Percentiles rank a stretch among this genome's conserved stretches.
These are phyloP conservation scores for Chlorella variabilis DNA, from an alignment of 163 green algal genomes.

Conservation along the genomic window DNA sequence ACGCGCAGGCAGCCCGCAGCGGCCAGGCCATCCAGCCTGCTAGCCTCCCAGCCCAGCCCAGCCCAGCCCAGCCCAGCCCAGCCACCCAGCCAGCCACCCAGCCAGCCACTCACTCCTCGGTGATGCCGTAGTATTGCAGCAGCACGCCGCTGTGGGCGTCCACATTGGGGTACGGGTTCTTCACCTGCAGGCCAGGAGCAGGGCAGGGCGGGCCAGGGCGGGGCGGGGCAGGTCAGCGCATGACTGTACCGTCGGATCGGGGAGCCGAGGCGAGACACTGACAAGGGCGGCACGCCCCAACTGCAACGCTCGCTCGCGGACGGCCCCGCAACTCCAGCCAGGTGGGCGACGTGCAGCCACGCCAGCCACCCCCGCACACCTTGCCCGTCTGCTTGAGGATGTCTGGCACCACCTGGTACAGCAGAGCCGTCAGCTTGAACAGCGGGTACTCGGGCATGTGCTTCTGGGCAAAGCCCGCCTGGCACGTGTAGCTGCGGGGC, in stretches of 20 bases:
- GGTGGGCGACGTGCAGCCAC: too few species aligned
- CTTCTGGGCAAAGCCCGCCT: constrained; percentile 92
- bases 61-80: neutral
- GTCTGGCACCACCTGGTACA: constrained; percentile 96
- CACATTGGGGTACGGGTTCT: constrained; percentile 99
- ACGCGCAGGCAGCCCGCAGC: neutral
- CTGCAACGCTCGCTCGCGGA: too few species aligned
- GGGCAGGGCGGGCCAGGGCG: neutral
- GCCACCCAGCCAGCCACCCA: neutral
- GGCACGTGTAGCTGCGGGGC: constrained; percentile 78
- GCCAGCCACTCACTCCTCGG: constrained; percentile 60
- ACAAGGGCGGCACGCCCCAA: too few species aligned
- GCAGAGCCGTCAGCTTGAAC: constrained; percentile 88
- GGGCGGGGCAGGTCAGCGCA: too few species aligned
- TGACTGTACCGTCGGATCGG: too few species aligned
- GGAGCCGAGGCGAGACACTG: too few species aligned
- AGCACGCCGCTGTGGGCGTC: constrained; percentile 97
- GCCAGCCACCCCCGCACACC: too few species aligned
- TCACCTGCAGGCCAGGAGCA: constrained; percentile 64
- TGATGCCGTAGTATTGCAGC: constrained; percentile 98
- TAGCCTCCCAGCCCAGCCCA: neutral
- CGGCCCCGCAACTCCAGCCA: too few species aligned
- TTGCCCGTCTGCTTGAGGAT: constrained; percentile 94
- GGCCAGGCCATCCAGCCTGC: neutral
- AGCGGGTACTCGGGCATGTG: constrained; percentile 94